Evolutionary conservation across 768 basidiomycete species (phyloP).

Genomic region (Phanerochaete carnosa): DNA sequence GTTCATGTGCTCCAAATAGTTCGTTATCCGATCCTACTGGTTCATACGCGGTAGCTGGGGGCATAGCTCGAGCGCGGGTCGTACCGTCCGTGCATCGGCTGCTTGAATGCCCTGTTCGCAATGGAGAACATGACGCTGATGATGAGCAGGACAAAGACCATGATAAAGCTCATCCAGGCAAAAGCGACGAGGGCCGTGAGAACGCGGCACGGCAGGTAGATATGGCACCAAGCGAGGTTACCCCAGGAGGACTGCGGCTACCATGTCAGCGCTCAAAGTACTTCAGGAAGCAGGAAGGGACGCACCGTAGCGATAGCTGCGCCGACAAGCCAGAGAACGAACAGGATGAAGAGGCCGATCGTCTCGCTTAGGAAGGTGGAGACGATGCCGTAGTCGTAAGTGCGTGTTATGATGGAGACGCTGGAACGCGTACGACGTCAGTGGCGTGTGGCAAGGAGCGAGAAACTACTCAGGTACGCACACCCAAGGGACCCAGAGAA

Average conservation of each 20-base stretch:
- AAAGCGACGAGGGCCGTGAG: slow-evolving; percentile 73
- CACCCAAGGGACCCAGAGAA: slow-evolving; percentile 65
- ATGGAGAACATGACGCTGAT: slow-evolving; percentile 25
- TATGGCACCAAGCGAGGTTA: slow-evolving; percentile 58
- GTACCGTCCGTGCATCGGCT: slow-evolving; percentile 24
- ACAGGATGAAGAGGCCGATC: slow-evolving; percentile 58
- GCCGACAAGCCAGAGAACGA: slow-evolving; percentile 72
- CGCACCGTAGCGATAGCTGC: slow-evolving; percentile 63
- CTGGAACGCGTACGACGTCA: slow-evolving; percentile 28
- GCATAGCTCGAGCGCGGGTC: slow-evolving; percentile 36
- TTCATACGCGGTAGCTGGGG: not conserved
- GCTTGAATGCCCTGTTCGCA: slow-evolving; percentile 20
- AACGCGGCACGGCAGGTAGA: slow-evolving; percentile 56
- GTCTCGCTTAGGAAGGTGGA: slow-evolving; percentile 63
- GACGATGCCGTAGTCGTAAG: slow-evolving; percentile 52
- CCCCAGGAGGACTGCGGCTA: slow-evolving; percentile 49
- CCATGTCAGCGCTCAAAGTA: slow-evolving; percentile 15
- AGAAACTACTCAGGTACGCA: slow-evolving; percentile 31
- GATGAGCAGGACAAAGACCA: slow-evolving; percentile 24
- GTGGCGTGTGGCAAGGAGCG: not conserved
- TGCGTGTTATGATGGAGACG: slow-evolving; percentile 51
- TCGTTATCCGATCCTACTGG: no score
- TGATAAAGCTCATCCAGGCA: slow-evolving; percentile 66
- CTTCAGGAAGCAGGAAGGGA: slow-evolving; percentile 7
- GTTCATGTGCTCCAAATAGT: no score